Conservation (phyloP, 2,329 filamentous ascomycete species). For the Davidsoniella neocaledoniae region DNA sequence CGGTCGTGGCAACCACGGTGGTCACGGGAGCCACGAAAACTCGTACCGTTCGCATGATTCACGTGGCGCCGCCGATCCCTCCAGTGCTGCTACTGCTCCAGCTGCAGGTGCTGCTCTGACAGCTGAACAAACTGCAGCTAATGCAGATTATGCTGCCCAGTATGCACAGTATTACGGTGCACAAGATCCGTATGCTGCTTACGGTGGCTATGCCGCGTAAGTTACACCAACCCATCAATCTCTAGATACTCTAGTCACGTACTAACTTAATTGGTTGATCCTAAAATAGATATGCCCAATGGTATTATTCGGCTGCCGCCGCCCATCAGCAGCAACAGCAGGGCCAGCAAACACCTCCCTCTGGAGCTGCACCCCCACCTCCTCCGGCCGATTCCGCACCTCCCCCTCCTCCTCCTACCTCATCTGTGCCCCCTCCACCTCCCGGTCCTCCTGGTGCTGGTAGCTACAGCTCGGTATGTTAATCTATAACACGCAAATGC, state of each 20-base stretch:
- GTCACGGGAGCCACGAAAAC: slow-evolving; percentile 16
- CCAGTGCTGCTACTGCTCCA: slow-evolving; percentile 22
- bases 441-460: slow-evolving; percentile 27
- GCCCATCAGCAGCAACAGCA: slow-evolving; percentile 32
- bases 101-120: slow-evolving; percentile 17
- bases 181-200: slow-evolving; percentile 73
- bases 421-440: slow-evolving; percentile 28
- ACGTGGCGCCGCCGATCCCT: slow-evolving; percentile 3
- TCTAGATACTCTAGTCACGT: background rate
- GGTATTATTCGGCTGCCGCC: slow-evolving; percentile 40
- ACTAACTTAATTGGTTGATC: slow-evolving; percentile 13
- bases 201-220: slow-evolving; percentile 72
- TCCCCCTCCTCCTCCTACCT: slow-evolving; percentile 28
- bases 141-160: slow-evolving; percentile 55
- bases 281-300: slow-evolving; percentile 39
- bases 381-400: slow-evolving; percentile 37
- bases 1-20: slow-evolving; percentile 18
- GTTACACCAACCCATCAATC: slow-evolving; percentile 13
- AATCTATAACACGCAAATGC: background rate
- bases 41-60: slow-evolving; percentile 14
- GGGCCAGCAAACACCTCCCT: slow-evolving; percentile 25
- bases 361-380: slow-evolving; percentile 46
- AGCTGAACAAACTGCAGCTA: slow-evolving; percentile 3
- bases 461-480: slow-evolving; percentile 48
- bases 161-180: slow-evolving; percentile 69